A percentile compares a stretch with the other conserved stretches of the same genome.
These are phyloP conservation scores for Xylariaceae sp. DNA, from an alignment of 2,329 filamentous ascomycete genomes.

Conservation along the genomic window DNA sequence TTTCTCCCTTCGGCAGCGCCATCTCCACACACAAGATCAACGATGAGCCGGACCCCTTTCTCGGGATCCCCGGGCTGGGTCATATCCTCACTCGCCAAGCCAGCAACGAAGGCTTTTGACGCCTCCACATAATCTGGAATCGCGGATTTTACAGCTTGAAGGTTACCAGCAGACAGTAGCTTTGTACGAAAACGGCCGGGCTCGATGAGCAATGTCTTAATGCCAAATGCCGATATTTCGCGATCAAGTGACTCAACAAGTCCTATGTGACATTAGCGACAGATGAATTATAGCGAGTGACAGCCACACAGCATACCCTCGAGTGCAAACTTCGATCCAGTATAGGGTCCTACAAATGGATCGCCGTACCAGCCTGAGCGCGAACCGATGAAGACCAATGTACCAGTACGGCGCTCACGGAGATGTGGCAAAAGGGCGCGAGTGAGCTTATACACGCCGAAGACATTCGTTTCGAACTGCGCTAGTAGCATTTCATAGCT, in stretches of 20 bases:
- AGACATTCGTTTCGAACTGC: too few relatives aligned
- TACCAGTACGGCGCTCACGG: too few relatives aligned
- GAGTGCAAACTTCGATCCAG: too few relatives aligned
- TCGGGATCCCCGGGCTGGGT: constrained; percentile 20
- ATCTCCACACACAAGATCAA: constrained; percentile 52
- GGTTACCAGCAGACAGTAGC: neutral
- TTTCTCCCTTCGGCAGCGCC: constrained; percentile 28
- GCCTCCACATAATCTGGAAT: neutral
- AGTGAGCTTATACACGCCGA: too few relatives aligned
- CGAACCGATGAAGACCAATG: too few relatives aligned
- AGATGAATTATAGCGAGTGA: too few relatives aligned
- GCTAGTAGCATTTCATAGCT: too few relatives aligned
- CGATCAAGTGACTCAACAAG: constrained; percentile 5
- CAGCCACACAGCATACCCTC: too few relatives aligned
- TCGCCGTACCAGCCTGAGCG: too few relatives aligned
- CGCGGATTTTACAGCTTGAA: neutral
- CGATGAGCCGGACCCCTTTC: constrained; percentile 35
- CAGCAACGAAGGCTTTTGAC: neutral
- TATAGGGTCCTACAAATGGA: too few relatives aligned
- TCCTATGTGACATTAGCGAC: too few relatives aligned
- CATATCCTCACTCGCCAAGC: constrained; percentile 27
- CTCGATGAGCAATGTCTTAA: constrained; percentile 36
- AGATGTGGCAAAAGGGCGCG: too few relatives aligned
- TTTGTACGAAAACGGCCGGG: constrained; percentile 39
- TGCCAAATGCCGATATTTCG: constrained; percentile 21